phyloP scores from a whole-genome alignment of 2,329 filamentous ascomycete genomes.

The Aspergillus alliaceus region DNA sequence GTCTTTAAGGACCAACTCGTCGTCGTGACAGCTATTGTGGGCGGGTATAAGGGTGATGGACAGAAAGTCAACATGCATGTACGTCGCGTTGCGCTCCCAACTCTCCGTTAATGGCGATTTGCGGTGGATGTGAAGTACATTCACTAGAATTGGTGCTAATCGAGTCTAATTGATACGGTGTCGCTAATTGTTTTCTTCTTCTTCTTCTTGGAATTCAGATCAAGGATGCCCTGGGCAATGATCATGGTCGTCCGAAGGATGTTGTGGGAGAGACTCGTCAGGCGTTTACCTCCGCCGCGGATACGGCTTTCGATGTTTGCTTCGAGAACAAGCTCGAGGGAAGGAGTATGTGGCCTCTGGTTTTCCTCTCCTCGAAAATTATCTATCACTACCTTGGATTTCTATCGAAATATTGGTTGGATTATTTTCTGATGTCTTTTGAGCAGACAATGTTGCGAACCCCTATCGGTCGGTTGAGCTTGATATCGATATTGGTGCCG shows the following conservation, averaged over 20 bases:
- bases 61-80: conserved; percentile 94
- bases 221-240: conserved; percentile 90
- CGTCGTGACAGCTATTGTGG: conserved; percentile 86
- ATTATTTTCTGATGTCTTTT: not conserved
- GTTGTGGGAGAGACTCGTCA: conserved; percentile 88
- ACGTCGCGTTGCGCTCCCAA: conserved; percentile 23
- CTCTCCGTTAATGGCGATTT: not conserved
- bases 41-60: conserved; percentile 85
- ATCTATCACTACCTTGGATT: no score
- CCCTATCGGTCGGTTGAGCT: conserved; percentile 77
- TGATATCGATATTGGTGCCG: conserved; percentile 93
- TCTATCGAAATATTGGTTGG: not conserved
- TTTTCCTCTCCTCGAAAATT: no score
- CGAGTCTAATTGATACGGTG: not conserved
- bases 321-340: conserved; percentile 79
- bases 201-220: conserved; percentile 67
- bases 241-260: conserved; percentile 89
- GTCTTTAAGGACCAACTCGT: conserved; percentile 89
- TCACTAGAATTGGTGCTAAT: not conserved
- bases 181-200: conserved; percentile 13
- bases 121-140: not conserved
- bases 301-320: conserved; percentile 94
- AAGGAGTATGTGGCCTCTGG: conserved; percentile 67
- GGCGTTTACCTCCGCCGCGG: conserved; percentile 88
- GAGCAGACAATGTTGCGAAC: conserved; percentile 41